A percentile compares a stretch with the other conserved stretches of the same genome.
Conservation (phyloP, 2,329 filamentous ascomycete genomes). For the Claviceps digitariae region DNA sequence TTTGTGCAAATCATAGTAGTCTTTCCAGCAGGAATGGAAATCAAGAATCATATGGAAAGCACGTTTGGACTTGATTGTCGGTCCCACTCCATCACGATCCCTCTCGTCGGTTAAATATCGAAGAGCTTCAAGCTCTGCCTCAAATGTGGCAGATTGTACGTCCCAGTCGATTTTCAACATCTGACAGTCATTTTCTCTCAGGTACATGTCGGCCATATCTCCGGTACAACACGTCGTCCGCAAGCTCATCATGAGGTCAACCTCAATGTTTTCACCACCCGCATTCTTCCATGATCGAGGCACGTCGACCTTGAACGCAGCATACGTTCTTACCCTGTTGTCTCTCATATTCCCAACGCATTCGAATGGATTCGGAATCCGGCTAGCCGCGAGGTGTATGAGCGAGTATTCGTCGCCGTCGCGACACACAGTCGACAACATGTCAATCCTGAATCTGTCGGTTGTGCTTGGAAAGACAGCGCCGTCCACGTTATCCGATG, state of each 20-base stretch:
- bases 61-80: constrained; percentile 10
- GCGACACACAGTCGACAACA: constrained; percentile 11
- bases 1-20: constrained; percentile 12
- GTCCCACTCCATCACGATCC: constrained; percentile 8
- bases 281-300: constrained; percentile 16
- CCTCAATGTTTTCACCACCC: constrained; percentile 11
- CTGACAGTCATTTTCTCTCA: constrained; percentile 9
- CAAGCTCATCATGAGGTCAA: constrained; percentile 50
- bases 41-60: constrained; percentile 21
- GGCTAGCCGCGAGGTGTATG: constrained; percentile 11
- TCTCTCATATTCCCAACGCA: constrained; percentile 5
- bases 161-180: constrained; percentile 17
- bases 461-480: constrained; percentile 14
- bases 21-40: constrained; percentile 13
- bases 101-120: constrained; percentile 12
- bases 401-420: constrained; percentile 13
- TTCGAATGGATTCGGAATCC: constrained; percentile 20
- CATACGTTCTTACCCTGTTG: constrained; percentile 10
- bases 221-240: constrained; percentile 36
- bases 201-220: constrained; percentile 7
- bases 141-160: constrained; percentile 14
- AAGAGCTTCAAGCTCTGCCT: constrained; percentile 20
- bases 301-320: constrained; percentile 22
- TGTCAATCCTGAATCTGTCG: constrained; percentile 17
- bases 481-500: constrained; percentile 9